Evolutionary conservation across 73 alveolate species (phyloP).

Genomic region (Tetrahymena elliotti): DNA sequence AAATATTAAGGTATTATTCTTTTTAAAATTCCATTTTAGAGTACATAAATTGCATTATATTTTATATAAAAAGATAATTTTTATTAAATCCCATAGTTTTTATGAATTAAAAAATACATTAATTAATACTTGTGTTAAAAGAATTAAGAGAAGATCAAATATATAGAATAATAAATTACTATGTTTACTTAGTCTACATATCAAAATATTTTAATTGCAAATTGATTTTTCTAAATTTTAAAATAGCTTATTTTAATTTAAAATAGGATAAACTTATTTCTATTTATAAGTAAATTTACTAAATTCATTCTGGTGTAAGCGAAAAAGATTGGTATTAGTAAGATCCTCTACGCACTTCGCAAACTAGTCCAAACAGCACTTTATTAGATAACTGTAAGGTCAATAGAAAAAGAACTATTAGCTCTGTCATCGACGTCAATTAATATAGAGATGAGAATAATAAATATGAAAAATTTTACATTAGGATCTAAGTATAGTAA

Average conservation of each 20-base stretch:
- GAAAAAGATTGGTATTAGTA: not conserved
- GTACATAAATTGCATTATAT: not conserved
- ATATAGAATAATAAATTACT: too few relatives aligned
- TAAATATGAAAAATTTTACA: not conserved
- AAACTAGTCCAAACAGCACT: not conserved
- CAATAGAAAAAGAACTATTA: not conserved
- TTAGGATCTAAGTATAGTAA: not conserved
- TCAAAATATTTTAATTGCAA: too few relatives aligned
- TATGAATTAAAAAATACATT: too few relatives aligned
- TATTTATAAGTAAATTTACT: not conserved
- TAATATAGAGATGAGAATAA: not conserved
- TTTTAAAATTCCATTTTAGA: not conserved
- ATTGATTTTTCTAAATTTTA: too few relatives aligned
- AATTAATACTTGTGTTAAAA: too few relatives aligned
- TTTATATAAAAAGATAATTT: too few relatives aligned
- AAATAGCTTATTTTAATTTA: not conserved
- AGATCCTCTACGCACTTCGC: not conserved
- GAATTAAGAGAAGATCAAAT: too few relatives aligned
- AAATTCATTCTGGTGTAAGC: not conserved
- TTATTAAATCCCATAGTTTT: not conserved
- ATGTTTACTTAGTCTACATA: too few relatives aligned
- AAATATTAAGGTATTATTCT: not conserved
- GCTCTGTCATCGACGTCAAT: not conserved
- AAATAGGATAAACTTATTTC: not conserved
- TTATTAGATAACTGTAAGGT: not conserved